Evolutionary conservation across 2,329 filamentous ascomycete species (phyloP).

Genomic region (Colletotrichum sublineola): DNA sequence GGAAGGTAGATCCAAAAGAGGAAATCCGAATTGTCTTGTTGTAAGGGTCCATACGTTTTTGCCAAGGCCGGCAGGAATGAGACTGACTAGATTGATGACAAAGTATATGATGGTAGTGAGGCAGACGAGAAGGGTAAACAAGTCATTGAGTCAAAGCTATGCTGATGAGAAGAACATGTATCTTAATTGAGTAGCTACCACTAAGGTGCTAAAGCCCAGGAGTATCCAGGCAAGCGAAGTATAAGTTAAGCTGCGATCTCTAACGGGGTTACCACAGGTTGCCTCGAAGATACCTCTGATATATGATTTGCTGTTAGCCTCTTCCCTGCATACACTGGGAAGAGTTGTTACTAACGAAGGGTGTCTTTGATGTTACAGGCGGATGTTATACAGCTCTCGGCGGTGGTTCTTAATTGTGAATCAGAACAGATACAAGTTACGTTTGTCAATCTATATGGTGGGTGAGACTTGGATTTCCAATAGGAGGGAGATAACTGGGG

Average conservation of each 20-base stretch:
- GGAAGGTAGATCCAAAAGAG: slow-evolving; percentile 50
- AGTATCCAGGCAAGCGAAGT: slow-evolving; percentile 25
- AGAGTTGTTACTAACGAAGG: slow-evolving; percentile 20
- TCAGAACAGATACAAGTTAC: slow-evolving; percentile 31
- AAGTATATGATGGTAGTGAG: slow-evolving; percentile 44
- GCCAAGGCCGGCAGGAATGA: slow-evolving; percentile 49
- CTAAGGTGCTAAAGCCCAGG: slow-evolving; percentile 42
- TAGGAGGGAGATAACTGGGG: slow-evolving; percentile 26
- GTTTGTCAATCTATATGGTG: slow-evolving; percentile 28
- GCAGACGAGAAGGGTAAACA: slow-evolving; percentile 45
- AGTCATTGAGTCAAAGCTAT: slow-evolving; percentile 51
- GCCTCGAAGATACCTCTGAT: slow-evolving; percentile 29
- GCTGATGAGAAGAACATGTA: slow-evolving; percentile 46
- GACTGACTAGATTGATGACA: slow-evolving; percentile 45
- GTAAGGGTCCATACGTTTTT: slow-evolving; percentile 52
- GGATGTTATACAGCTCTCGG: slow-evolving; percentile 30
- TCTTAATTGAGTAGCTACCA: slow-evolving; percentile 52
- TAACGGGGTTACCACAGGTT: slow-evolving; percentile 28
- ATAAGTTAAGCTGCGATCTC: slow-evolving; percentile 30
- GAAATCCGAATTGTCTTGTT: slow-evolving; percentile 45
- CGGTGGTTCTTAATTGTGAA: slow-evolving; percentile 21
- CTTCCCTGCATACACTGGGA: neutral
- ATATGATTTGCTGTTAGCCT: slow-evolving; percentile 5
- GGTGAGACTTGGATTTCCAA: slow-evolving; percentile 15
- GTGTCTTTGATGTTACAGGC: slow-evolving; percentile 30